Conservation (phyloP, 768 basidiomycete species). For the Termitomyces sp. region DNA sequence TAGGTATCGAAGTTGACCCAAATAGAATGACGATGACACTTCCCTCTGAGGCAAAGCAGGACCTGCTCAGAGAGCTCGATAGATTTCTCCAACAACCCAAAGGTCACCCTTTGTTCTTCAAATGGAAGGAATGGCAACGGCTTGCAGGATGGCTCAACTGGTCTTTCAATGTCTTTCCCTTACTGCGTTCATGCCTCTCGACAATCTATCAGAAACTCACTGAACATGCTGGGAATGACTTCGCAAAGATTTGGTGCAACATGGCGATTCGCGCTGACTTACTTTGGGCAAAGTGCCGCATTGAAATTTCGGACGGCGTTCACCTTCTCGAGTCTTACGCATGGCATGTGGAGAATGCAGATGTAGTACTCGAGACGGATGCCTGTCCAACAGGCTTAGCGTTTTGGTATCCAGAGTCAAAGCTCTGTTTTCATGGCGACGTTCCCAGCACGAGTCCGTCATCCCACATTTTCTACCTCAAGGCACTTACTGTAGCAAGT, state of each 20-base stretch:
- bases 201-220: neutral
- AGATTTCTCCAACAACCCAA: too few species aligned
- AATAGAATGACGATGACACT: neutral
- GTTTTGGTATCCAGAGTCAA: neutral
- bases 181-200: neutral
- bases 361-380: neutral
- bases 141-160: constrained; percentile 5
- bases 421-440: neutral
- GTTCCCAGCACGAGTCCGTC: too few species aligned
- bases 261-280: neutral
- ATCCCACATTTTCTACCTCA: too few species aligned
- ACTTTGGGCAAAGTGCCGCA: neutral
- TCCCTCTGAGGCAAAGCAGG: too few species aligned
- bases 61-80: neutral
- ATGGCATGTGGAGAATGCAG: neutral
- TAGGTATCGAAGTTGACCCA: constrained; percentile 38
- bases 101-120: too few species aligned
- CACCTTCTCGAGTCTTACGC: neutral
- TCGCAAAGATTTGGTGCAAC: neutral
- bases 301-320: neutral
- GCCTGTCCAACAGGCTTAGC: neutral
- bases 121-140: neutral
- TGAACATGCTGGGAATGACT: neutral
- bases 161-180: constrained; percentile 8
- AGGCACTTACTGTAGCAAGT: too few species aligned